Evolutionary conservation across 139 green algal species (phyloP), one percentile per base, ranked within the genome.

Genomic region (Pedinophyceae sp.): DNA sequence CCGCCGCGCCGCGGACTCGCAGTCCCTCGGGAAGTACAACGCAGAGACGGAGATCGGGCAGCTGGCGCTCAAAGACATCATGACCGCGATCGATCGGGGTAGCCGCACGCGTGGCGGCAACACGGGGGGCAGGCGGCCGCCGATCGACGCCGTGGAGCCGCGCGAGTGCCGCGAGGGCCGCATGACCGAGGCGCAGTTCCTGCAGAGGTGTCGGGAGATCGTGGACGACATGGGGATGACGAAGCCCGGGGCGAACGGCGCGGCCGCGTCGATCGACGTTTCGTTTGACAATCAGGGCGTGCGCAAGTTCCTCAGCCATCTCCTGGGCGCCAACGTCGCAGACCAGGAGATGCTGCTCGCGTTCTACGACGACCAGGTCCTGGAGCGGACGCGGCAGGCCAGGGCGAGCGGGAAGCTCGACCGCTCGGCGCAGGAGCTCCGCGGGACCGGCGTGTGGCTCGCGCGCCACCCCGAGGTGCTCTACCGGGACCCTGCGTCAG

Each of bases 1-100:
- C 70, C 61, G 85, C 4, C 67, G 85, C 10, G 86, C 86, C 1
- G 86, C 82, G 24, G 48, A 54, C 60, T 15, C 54, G 73, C 22
- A 65, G 55, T 52, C 23, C 48, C 17, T 6, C 75, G 61, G 28
- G 60, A 50, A n/a, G 45, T 80, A 86, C 53, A 43, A 56, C 56
- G 66, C 87, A 2, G 60, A 80, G 29, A 15, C 45, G 19, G 54
- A 61, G 30, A 50, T 23, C 4, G 48, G 51, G 20, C 24, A 61
- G 51, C 71, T 82, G 60, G 64, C 65, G 7, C 30, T n/a, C n/a
- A n/a, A n/a, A n/a, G n/a, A n/a, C n/a, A n/a, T n/a, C n/a, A n/a
- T n/a, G n/a, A n/a, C n/a, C n/a, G n/a, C n/a, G n/a, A n/a, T n/a
- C n/a, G n/a, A n/a, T n/a, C n/a, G n/a, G n/a, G n/a, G n/a, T n/a